Evolutionary conservation across 2,329 filamentous ascomycete genomes (phyloP).

Genomic region (Talaromyces sp.): DNA sequence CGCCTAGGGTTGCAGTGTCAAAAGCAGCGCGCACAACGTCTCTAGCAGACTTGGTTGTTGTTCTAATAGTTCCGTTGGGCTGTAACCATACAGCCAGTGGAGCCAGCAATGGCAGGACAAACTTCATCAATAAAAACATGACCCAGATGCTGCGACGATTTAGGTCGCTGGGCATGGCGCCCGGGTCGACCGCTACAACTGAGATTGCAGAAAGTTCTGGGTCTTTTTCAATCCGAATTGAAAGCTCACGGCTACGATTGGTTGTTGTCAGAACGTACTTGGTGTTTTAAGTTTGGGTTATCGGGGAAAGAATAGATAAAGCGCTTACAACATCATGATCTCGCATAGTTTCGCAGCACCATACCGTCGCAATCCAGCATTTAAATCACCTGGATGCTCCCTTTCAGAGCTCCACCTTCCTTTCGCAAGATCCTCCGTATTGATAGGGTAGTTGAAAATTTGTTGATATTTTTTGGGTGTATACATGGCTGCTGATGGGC

Average conservation of each 20-base stretch:
- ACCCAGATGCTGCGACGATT: constrained; percentile 18
- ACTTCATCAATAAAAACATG: constrained; percentile 11
- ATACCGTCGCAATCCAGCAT: constrained; percentile 29
- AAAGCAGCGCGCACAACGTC: constrained; percentile 6
- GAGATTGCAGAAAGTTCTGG: constrained; percentile 26
- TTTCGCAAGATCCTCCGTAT: constrained; percentile 7
- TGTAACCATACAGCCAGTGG: not conserved
- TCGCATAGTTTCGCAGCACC: constrained; percentile 35
- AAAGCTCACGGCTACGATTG: constrained; percentile 20
- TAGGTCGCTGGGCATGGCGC: constrained; percentile 31
- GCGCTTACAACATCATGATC: constrained; percentile 29
- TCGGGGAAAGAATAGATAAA: too few relatives aligned
- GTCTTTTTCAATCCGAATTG: constrained; percentile 29
- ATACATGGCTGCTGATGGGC: not conserved
- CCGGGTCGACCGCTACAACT: constrained; percentile 35
- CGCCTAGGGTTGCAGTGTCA: constrained; percentile 2
- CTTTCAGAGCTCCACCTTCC: constrained; percentile 6
- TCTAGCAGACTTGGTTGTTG: not conserved
- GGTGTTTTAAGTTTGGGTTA: not conserved
- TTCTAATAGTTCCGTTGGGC: not conserved
- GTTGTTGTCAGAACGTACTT: not conserved
- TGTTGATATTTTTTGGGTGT: not conserved
- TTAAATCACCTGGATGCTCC: constrained; percentile 19
- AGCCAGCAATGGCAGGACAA: not conserved
- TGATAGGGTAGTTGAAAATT: not conserved